phyloP scores from a whole-genome alignment of 78 protist genomes.

The Chrysochromulina parva region DNA sequence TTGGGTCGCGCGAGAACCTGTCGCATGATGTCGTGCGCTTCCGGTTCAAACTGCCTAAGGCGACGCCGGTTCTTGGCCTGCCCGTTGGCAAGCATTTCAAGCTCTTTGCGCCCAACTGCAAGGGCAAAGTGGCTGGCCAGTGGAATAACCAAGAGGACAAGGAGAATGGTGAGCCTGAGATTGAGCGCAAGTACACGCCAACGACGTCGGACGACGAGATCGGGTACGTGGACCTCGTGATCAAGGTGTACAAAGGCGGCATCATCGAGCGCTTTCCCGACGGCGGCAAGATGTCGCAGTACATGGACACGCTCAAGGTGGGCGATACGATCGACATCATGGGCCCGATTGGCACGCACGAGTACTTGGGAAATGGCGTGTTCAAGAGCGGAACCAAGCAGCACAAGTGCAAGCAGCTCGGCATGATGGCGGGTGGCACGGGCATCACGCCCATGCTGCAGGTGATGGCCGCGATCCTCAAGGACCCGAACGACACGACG shows the following conservation, averaged over 20 bases:
- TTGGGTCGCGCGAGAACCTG: not conserved
- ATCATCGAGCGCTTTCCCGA: not conserved
- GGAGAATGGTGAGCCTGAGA: constrained; percentile 15
- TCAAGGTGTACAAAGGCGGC: constrained; percentile 60
- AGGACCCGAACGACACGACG: constrained; percentile 50
- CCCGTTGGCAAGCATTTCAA: not conserved
- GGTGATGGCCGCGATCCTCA: constrained; percentile 43
- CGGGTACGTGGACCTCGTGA: constrained; percentile 73
- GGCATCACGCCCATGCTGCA: constrained; percentile 64
- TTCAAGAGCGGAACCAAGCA: not conserved
- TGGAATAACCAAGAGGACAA: not conserved
- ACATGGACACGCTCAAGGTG: constrained; percentile 53
- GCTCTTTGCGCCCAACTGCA: not conserved
- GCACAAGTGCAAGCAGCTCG: not conserved
- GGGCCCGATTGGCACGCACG: constrained; percentile 61
- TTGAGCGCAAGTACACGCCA: constrained; percentile 69
- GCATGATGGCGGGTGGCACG: constrained; percentile 73
- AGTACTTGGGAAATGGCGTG: constrained; percentile 28
- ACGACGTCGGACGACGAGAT: constrained; percentile 43
- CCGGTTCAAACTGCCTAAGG: not conserved
- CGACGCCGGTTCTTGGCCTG: not conserved
- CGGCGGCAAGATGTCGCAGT: constrained; percentile 68
- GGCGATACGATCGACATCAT: constrained; percentile 68
- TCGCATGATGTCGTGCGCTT: constrained; percentile 12
- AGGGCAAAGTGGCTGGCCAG: not conserved